These are phyloP conservation scores for Neurospora sp. DNA, from an alignment of 495 filamentous ascomycete species.

Conservation along the genomic window DNA sequence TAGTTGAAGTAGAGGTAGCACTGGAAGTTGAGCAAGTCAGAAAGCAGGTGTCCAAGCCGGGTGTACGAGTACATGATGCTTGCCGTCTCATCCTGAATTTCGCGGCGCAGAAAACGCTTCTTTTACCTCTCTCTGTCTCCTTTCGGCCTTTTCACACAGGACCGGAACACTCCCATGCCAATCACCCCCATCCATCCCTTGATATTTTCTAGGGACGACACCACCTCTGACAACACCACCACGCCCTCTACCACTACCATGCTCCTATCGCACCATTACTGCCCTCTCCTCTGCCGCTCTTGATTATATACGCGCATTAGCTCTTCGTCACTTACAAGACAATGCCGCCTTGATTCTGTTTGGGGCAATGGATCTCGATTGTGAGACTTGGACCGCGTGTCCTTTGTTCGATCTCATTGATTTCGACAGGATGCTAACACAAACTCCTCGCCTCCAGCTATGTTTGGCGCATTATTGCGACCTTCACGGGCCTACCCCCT, in stretches of 20 bases:
- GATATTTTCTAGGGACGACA: background rate
- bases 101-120: background rate
- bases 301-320: background rate
- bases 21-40: background rate
- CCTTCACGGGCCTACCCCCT: constrained; percentile 85
- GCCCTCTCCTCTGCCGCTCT: background rate
- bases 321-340: background rate
- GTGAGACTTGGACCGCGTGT: background rate
- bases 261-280: background rate
- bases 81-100: background rate
- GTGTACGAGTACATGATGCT: background rate
- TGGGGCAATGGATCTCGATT: background rate
- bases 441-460: constrained; percentile 51
- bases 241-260: background rate
- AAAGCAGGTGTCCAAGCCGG: background rate
- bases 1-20: background rate
- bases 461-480: constrained; percentile 96
- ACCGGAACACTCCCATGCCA: background rate
- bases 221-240: background rate
- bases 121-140: background rate
- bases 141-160: background rate
- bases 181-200: constrained; percentile 5
- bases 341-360: background rate
- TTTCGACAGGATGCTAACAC: constrained; percentile 15
- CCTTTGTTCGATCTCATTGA: background rate